Base-by-base conservation (phyloP, 2,329 filamentous ascomycete genomes). In the Byssoonygena ceratinophila region DNA sequence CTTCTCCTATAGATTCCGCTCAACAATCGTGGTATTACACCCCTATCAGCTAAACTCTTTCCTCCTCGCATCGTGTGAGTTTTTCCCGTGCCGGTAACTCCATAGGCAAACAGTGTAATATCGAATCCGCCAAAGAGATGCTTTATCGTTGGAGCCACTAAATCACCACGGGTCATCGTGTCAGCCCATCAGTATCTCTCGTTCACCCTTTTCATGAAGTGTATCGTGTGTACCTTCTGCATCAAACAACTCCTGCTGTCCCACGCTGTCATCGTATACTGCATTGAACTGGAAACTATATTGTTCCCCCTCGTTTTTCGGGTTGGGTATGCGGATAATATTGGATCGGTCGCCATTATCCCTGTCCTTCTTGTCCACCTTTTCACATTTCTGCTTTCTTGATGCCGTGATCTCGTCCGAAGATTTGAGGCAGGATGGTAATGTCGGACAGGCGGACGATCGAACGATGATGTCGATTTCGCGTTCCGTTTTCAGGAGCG, bases 11-110 rank as follows among this genome's bases (percentile, higher is more conserved):
- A 97, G 54, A 97, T 85, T 60, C 80, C 81, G 68, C 87, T 94
- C 40, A 96, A 76, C 52, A 95, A 72, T 55, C 90, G 76, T 12
- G 90, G 90, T 59, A 96, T 95, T 36, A 92, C 84, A 56, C 90
- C 90, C 60, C 90, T 79, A 52, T 95, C 89, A 4, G 85, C 84
- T 52, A 95, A 76, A 65, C 85, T 86, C 68, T 94, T 80, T 36
- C 90, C 90, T 59, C 90, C 90, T 58, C 90, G 83, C 89, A 96
- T 95, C 2, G 90, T 96, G 70, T 95, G 87, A 55, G 90, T 96
- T 72, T 96, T 96, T 52, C 90, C 90, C 0, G 89, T 94, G 44
- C 90, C 90, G 0, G 90, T 95, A 55, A 91, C 87, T 55, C 90
- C 90, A 66, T 96, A 95, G 25, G 90, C 89, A 64, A 96, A 95